A percentile compares a stretch with the other conserved stretches of the same genome.
phyloP scores from a whole-genome alignment of 1,284 basidiomycete species.

The Tranzscheliella williamsii region DNA sequence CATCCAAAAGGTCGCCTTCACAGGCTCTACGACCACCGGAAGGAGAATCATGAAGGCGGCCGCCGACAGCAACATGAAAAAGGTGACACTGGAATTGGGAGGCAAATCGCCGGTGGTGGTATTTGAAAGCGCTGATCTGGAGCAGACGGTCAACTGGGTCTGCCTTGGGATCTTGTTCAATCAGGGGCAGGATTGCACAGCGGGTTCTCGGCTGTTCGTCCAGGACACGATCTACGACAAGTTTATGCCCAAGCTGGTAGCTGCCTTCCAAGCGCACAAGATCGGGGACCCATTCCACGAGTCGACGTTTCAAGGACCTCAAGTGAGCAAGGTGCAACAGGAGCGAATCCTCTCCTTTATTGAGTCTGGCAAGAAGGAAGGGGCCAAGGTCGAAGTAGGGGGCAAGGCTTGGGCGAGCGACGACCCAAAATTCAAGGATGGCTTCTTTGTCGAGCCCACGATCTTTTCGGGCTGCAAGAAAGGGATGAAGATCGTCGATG shows the following conservation, averaged over 20 bases:
- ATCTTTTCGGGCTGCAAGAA: slow-evolving; percentile 70
- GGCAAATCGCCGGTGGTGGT: slow-evolving; percentile 83
- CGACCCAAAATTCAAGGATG: slow-evolving; percentile 62
- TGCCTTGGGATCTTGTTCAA: slow-evolving; percentile 80
- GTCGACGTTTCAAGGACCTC: slow-evolving; percentile 78
- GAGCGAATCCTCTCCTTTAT: slow-evolving; percentile 90
- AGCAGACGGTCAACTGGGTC: slow-evolving; percentile 65
- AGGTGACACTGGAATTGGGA: slow-evolving; percentile 76
- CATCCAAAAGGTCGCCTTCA: slow-evolving; percentile 68
- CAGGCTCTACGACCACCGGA: slow-evolving; percentile 72
- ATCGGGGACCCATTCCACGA: slow-evolving; percentile 74
- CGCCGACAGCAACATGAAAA: slow-evolving; percentile 81
- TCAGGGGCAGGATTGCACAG: slow-evolving; percentile 66
- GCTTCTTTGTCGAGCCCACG: slow-evolving; percentile 63
- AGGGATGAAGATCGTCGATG: slow-evolving; percentile 69
- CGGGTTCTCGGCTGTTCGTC: slow-evolving; percentile 75
- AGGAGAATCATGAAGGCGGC: slow-evolving; percentile 75
- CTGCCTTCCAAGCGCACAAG: slow-evolving; percentile 63
- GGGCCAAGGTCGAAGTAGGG: slow-evolving; percentile 72
- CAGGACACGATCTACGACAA: slow-evolving; percentile 69
- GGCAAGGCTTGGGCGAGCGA: slow-evolving; percentile 63
- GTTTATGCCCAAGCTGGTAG: slow-evolving; percentile 69
- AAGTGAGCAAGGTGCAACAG: slow-evolving; percentile 75
- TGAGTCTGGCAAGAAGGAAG: slow-evolving; percentile 80
- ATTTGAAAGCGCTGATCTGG: slow-evolving; percentile 67